Conservation (phyloP, 1,284 basidiomycete species). For the Cutaneotrichosporon sp. region DNA sequence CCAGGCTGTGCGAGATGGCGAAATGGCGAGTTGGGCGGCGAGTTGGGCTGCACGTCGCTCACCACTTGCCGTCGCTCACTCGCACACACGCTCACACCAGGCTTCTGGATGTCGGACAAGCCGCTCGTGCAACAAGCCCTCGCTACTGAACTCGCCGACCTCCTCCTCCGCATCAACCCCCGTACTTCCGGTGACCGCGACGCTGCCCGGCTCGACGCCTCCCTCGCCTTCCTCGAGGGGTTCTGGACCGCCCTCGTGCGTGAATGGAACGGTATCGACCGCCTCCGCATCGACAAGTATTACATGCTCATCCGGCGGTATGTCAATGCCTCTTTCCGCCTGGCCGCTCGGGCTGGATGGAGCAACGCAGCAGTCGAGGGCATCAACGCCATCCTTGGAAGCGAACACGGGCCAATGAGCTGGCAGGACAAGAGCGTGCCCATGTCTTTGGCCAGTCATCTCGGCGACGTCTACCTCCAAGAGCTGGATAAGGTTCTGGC, state of each 20-base stretch:
- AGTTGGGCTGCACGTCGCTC: no score
- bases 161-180: conserved; percentile 68
- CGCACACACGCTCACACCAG: conserved; percentile 53
- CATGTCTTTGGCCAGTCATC: conserved; percentile 74
- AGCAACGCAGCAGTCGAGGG: conserved; percentile 59
- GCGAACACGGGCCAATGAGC: conserved; percentile 71
- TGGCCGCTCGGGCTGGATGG: conserved; percentile 74
- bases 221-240: conserved; percentile 74
- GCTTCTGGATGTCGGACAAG: conserved; percentile 99
- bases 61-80: not conserved
- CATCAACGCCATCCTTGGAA: conserved; percentile 66
- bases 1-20: not conserved
- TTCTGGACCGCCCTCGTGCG: conserved; percentile 88
- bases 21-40: no score
- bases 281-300: conserved; percentile 93
- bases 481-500: conserved; percentile 78
- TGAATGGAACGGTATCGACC: conserved; percentile 91
- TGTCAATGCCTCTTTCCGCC: conserved; percentile 76
- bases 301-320: conserved; percentile 91
- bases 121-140: conserved; percentile 92
- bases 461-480: conserved; percentile 85
- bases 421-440: conserved; percentile 72
- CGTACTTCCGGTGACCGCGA: conserved; percentile 2
- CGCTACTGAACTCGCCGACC: conserved; percentile 77
- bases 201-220: conserved; percentile 52